A percentile compares a stretch with the other conserved stretches of the same genome.
These are phyloP conservation scores for Clarireedia paspali DNA, from an alignment of 2,329 filamentous ascomycete genomes.

Conservation along the genomic window DNA sequence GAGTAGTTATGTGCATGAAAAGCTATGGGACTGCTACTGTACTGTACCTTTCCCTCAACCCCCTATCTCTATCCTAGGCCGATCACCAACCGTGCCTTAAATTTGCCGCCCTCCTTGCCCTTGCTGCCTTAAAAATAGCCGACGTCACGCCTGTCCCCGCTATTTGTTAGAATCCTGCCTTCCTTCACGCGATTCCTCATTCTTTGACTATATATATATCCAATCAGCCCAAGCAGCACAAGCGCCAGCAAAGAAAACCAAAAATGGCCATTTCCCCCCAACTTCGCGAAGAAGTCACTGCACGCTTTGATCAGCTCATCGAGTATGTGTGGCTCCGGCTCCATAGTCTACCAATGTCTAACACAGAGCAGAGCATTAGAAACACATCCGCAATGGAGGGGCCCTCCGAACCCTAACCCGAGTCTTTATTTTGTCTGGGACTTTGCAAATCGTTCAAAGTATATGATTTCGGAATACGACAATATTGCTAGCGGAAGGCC, in stretches of 20 bases:
- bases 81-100: too few species aligned
- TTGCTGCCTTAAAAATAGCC: too few species aligned
- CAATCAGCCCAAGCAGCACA: background rate
- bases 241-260: background rate
- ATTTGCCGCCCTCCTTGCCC: too few species aligned
- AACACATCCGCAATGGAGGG: slow-evolving; percentile 14
- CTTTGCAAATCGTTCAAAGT: slow-evolving; percentile 35
- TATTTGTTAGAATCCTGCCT: too few species aligned
- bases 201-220: background rate
- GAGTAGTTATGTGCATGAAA: too few species aligned
- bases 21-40: too few species aligned
- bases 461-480: slow-evolving; percentile 36
- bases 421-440: slow-evolving; percentile 34
- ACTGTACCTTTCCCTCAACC: too few species aligned
- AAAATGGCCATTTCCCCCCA: background rate
- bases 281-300: slow-evolving; percentile 3
- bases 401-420: slow-evolving; percentile 23
- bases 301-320: background rate
- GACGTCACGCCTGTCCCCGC: too few species aligned
- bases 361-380: slow-evolving; percentile 14
- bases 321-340: background rate
- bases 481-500: slow-evolving; percentile 31
- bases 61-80: too few species aligned
- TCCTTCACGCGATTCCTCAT: too few species aligned
- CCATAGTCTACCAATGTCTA: background rate